Base-by-base conservation (phyloP, 1,139 yeast genomes). In the Nakaseomyces bracarensis region DNA sequence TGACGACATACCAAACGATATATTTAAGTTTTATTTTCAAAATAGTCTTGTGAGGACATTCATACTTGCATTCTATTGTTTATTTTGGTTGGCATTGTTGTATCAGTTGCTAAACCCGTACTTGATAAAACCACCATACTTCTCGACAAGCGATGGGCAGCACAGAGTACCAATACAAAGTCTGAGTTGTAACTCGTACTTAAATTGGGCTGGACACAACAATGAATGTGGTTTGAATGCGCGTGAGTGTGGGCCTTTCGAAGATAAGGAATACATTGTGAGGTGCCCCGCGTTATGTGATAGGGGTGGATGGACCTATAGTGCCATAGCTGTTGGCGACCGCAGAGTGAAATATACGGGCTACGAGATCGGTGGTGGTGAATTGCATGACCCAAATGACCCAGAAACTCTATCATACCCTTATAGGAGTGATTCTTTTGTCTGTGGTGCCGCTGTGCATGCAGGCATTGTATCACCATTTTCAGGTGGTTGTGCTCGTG, bases 251-350 rank as follows among this genome's bases (percentile, higher is more conserved):
- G 56, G 51, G 10, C 74, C 76, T 1, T 61, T 68, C 26, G 59
- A 63, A 1, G 57, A 65, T 10, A 55, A 69, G 28, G 80, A 79
- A 35, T 68, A 81, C 16, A 61, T 73, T 9, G 72, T 89, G 54
- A 69, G 87, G 51, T 89, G 97, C 61, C 96, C 96, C 0, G 95
- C 96, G 0, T 68, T 87, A 30, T 89, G 97, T 63, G 85, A 79
- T 50, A 67, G 82, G 36, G 83, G 77, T 26, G 79, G 89, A 34
- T 77, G 84, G 79, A 75, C 86, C 0, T 87, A 79, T 60, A 77
- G 91, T 1, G 75, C 80, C n/a, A 67, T 79, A 6, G 79, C 91
- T 0, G 84, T 86, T 0, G 96, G 96, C 0, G 72, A 70, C 45
- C 68, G 75, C 43, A 64, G 75, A 48, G 68, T 83, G 28, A 82